A percentile compares a stretch with the other conserved stretches of the same genome.
Conservation (phyloP, 2,329 filamentous ascomycete genomes). For the Colletotrichum sansevieriae region DNA sequence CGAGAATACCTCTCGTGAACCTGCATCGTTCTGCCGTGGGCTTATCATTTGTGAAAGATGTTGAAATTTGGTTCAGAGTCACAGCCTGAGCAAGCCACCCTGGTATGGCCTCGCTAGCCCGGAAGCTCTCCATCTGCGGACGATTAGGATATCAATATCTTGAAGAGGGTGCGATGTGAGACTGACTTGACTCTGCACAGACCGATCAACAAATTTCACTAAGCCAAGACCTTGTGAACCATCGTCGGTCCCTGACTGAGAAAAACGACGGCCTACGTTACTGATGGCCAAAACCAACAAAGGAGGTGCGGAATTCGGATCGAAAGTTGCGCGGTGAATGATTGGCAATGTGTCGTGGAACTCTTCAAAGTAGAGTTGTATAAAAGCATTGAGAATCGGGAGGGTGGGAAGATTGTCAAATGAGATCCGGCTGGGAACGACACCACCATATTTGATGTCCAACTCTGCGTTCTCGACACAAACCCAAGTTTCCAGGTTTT, state of each 20-base stretch:
- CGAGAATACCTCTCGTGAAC: background rate
- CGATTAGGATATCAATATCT: background rate
- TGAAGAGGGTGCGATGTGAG: background rate
- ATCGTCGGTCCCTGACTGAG: background rate
- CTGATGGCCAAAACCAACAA: slow-evolving; percentile 2
- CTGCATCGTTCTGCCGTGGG: background rate
- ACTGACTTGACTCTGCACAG: background rate
- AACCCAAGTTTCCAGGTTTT: background rate
- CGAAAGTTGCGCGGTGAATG: slow-evolving; percentile 12
- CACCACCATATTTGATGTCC: no score
- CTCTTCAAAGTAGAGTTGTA: slow-evolving; percentile 26
- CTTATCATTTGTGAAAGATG: background rate
- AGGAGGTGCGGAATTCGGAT: slow-evolving; percentile 9
- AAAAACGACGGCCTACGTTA: slow-evolving; percentile 11
- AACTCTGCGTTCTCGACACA: background rate
- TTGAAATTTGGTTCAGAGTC: background rate
- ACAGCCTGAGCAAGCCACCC: slow-evolving; percentile 1
- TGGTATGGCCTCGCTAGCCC: background rate
- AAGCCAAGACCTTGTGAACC: background rate
- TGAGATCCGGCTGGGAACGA: no score
- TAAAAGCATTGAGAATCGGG: slow-evolving; percentile 8
- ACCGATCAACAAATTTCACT: background rate
- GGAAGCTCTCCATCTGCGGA: background rate
- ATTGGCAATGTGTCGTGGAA: slow-evolving; percentile 14
- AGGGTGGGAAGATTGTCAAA: background rate